Evolutionary conservation across 2,329 filamentous ascomycete genomes (phyloP), one percentile per base, ranked within the genome.

Genomic region (Verticillium albo-atrum): DNA sequence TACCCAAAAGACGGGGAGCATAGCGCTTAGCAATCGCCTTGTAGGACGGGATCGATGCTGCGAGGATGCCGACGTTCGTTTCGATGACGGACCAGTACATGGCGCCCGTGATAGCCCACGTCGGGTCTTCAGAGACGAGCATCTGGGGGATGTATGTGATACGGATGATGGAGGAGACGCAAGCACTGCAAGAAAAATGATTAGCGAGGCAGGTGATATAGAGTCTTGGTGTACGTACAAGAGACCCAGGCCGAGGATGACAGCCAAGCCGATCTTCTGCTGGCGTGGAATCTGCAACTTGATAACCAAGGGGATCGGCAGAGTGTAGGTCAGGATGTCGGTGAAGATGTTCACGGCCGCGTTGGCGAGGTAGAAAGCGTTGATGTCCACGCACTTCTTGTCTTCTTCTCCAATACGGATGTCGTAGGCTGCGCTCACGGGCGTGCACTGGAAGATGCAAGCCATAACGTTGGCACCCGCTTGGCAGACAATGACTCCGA

Each of bases 331-430:
- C 23, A 78, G 58, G 10, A 81, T 58, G 63, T 80, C 77, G 14
- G 78, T 80, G 15, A 76, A 60, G 60, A 81, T 78, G 64, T 79
- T 79, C 37, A 80, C 68, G 3, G 73, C 77, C 0, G 79, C 77
- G 60, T 80, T 79, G 58, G 73, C 70, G 25, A 80, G 72, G 63
- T 80, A 80, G 65, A 80, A 79, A 20, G 75, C 70, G 55, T 79
- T 77, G 62, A 79, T 75, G 55, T 77, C 67, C 58, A 81, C 69
- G 64, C 79, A 80, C 56, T 68, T 70, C 32, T 75, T 74, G 0
- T 66, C 63, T 6, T 47, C 52, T 64, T 63, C 56, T 12, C 53
- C 51, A 23, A 71, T 64, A 17, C 63, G 64, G n/a, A 65, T 63
- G 34, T 75, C 67, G 75, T 77, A 79, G 47, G 71, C 73, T 54